Evolutionary conservation across 106 monocot genomes (phyloP).

Genomic region (Allium sativum): DNA sequence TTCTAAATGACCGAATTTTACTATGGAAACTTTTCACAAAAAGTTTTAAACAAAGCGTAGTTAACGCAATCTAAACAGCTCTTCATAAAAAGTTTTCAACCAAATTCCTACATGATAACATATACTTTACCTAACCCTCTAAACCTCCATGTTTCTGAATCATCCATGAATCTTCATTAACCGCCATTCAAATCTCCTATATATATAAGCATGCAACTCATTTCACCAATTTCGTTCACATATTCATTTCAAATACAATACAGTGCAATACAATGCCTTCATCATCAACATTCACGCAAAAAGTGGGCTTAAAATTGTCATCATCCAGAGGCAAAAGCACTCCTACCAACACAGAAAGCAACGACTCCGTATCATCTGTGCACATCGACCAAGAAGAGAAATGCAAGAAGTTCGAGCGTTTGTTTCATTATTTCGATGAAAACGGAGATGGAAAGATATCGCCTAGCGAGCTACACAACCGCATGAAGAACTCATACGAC

Average conservation of each 20-base stretch:
- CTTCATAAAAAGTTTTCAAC: no score
- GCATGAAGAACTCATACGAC: conserved; percentile 16
- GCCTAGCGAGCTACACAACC: conserved; percentile 23
- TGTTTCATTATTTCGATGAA: conserved; percentile 29
- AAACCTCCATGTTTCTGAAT: background rate
- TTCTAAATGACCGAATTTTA: no score
- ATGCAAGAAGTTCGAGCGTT: background rate
- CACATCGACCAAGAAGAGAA: background rate
- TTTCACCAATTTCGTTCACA: background rate
- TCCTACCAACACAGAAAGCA: no score
- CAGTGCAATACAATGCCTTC: background rate
- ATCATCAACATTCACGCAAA: background rate
- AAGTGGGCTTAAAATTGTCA: background rate
- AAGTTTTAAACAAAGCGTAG: no score
- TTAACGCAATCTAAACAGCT: no score
- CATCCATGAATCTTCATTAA: conserved; percentile 1
- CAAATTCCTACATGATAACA: no score
- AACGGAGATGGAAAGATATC: conserved; percentile 49
- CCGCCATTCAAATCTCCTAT: background rate
- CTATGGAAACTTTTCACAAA: no score
- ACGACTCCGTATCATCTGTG: no score
- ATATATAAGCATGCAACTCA: background rate
- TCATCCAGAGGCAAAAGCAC: background rate
- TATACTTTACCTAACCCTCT: background rate
- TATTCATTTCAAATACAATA: background rate